These are phyloP conservation scores for Chlorella sorokiniana DNA, from an alignment of 139 green algal genomes.

Conservation along the genomic window DNA sequence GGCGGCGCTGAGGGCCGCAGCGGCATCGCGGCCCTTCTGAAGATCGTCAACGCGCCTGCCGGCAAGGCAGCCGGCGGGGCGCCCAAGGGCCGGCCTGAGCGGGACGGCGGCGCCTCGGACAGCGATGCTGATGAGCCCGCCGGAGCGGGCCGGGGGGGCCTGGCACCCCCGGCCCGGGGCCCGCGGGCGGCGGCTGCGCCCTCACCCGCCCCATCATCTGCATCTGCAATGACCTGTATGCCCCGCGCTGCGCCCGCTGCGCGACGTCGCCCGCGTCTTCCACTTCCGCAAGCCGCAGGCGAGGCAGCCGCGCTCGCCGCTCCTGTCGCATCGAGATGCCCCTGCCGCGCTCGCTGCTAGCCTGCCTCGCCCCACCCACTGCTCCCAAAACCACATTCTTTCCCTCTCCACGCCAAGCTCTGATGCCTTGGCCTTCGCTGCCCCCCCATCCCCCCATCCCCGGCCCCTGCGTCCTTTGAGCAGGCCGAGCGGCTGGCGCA, in stretches of 20 bases:
- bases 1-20: slow-evolving; percentile 75
- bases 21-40: slow-evolving; percentile 83
- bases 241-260: slow-evolving; percentile 83
- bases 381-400: too few relatives aligned
- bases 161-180: neutral
- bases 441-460: neutral
- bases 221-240: slow-evolving; percentile 97
- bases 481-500: slow-evolving; percentile 51
- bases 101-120: neutral
- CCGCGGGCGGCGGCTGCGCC: slow-evolving; percentile 31
- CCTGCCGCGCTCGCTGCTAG: too few relatives aligned
- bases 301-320: neutral
- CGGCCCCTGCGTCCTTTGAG: neutral
- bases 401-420: neutral
- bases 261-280: slow-evolving; percentile 79
- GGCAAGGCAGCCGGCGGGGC: neutral
- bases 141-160: neutral
- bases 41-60: slow-evolving; percentile 58
- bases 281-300: slow-evolving; percentile 61
- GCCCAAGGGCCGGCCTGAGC: neutral
- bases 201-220: slow-evolving; percentile 91
- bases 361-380: too few relatives aligned
- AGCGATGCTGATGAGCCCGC: slow-evolving; percentile 27
- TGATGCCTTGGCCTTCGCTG: neutral
- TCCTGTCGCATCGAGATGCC: too few relatives aligned